These are phyloP conservation scores for Cyberlindnera sargentensis DNA, from an alignment of 805 yeast genomes.

Conservation along the genomic window DNA sequence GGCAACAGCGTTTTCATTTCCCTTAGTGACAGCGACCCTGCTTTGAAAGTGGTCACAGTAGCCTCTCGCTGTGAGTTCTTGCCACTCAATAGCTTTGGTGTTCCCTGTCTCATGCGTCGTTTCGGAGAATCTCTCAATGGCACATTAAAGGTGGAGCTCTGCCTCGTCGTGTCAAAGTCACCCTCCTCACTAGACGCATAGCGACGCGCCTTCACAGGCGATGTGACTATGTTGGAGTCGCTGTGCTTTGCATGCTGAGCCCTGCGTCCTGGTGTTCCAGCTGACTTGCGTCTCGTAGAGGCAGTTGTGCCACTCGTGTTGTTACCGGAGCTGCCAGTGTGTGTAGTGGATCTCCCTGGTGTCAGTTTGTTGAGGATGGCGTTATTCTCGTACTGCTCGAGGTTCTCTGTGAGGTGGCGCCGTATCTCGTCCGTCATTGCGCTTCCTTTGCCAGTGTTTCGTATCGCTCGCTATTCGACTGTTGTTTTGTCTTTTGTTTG, in stretches of 20 bases:
- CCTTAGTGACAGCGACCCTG: neutral
- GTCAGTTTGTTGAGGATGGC: conserved; percentile 17
- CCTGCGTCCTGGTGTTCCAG: neutral
- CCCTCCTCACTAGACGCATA: conserved; percentile 10
- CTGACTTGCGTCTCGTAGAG: neutral
- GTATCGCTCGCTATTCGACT: neutral
- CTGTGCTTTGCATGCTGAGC: conserved; percentile 1
- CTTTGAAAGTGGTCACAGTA: neutral
- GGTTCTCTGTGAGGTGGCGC: conserved; percentile 8
- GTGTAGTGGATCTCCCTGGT: conserved; percentile 6
- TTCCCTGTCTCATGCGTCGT: conserved; percentile 18
- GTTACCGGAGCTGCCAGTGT: neutral
- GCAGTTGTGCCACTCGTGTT: neutral
- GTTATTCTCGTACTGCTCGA: conserved; percentile 17
- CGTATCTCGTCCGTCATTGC: conserved; percentile 2
- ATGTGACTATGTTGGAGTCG: conserved; percentile 18
- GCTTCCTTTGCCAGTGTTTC: neutral
- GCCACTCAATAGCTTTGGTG: conserved; percentile 12
- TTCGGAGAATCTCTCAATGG: conserved; percentile 19
- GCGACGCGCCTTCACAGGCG: conserved; percentile 19
- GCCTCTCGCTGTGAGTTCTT: conserved; percentile 1
- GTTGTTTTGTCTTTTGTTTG: neutral
- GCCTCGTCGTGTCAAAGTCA: conserved; percentile 4
- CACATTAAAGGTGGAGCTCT: conserved; percentile 8
- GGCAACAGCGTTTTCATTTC: neutral